Percentiles rank a stretch among this genome's conserved stretches.
Evolutionary conservation across 2,329 filamentous ascomycete species (phyloP).

Genomic region (Sclerotinia minor): DNA sequence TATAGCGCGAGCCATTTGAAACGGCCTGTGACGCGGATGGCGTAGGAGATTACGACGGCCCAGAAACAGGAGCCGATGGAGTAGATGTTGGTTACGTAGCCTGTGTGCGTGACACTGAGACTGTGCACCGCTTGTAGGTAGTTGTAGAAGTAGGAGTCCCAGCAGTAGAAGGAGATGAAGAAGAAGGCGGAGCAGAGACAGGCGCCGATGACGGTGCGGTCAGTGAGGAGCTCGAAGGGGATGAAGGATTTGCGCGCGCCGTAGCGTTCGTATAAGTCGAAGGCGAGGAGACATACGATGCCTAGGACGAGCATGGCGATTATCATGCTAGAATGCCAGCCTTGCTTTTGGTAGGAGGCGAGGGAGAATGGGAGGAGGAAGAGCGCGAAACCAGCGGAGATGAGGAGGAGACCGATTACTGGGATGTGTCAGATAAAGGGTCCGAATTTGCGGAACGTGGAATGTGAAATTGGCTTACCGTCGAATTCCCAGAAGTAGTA

Average conservation of each 20-base stretch:
- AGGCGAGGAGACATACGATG: conserved; percentile 53
- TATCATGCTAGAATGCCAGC: conserved; percentile 37
- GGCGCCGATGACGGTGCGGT: conserved; percentile 52
- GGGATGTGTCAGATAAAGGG: not conserved
- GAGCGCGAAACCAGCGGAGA: conserved; percentile 60
- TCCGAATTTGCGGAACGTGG: not conserved
- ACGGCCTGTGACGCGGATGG: conserved; percentile 39
- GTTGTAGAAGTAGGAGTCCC: conserved; percentile 55
- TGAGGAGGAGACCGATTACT: conserved; percentile 59
- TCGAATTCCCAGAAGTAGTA: conserved; percentile 65
- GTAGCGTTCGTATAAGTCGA: conserved; percentile 59
- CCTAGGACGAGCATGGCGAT: conserved; percentile 61
- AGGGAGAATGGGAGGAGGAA: conserved; percentile 71
- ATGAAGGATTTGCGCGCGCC: conserved; percentile 59
- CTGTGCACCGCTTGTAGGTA: conserved; percentile 56
- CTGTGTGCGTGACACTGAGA: conserved; percentile 50
- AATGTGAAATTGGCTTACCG: conserved; percentile 30
- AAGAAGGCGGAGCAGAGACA: conserved; percentile 47
- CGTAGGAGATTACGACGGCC: conserved; percentile 49
- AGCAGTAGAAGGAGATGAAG: conserved; percentile 53
- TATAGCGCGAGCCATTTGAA: conserved; percentile 36
- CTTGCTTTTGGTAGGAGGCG: conserved; percentile 40
- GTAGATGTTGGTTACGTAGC: conserved; percentile 53
- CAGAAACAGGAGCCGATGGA: conserved; percentile 53
- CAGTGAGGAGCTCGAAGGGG: conserved; percentile 51